Conservation (phyloP, 805 yeast genomes). For the Candida anglica region DNA sequence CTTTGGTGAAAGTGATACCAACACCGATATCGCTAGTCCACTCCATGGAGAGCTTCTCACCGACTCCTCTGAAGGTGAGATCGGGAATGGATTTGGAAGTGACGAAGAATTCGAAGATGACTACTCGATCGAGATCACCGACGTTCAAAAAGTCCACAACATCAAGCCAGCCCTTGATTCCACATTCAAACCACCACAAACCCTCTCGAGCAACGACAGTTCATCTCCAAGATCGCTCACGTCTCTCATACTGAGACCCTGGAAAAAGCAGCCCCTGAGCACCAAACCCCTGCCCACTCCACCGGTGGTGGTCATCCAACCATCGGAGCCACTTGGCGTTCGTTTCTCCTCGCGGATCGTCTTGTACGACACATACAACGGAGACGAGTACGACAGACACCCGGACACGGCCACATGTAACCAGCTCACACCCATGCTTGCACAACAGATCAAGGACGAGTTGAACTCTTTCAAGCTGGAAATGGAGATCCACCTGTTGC, state of each 20-base stretch:
- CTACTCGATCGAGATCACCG: not conserved
- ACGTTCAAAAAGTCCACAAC: not conserved
- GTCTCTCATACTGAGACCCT: constrained; percentile 12
- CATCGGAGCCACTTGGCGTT: constrained; percentile 27
- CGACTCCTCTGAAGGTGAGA: constrained; percentile 11
- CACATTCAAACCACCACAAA: not conserved
- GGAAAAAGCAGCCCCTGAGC: constrained; percentile 3
- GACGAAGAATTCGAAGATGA: constrained; percentile 7
- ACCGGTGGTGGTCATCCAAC: not conserved
- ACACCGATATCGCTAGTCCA: constrained; percentile 28
- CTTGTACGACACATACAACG: constrained; percentile 79
- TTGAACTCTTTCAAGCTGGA: constrained; percentile 71
- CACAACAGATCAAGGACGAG: constrained; percentile 83
- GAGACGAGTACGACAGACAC: constrained; percentile 84
- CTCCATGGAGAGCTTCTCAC: constrained; percentile 29
- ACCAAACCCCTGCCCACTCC: not conserved
- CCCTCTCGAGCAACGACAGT: constrained; percentile 7
- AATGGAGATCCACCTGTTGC: constrained; percentile 81
- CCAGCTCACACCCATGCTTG: constrained; percentile 80
- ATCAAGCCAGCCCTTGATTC: no score
- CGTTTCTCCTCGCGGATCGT: constrained; percentile 78
- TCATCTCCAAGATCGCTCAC: constrained; percentile 31
- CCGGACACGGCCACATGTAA: constrained; percentile 94
- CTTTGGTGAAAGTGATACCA: constrained; percentile 26
- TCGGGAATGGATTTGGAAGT: constrained; percentile 5